phyloP scores from a whole-genome alignment of 2,329 filamentous ascomycete genomes.

The Polychaeton citri region DNA sequence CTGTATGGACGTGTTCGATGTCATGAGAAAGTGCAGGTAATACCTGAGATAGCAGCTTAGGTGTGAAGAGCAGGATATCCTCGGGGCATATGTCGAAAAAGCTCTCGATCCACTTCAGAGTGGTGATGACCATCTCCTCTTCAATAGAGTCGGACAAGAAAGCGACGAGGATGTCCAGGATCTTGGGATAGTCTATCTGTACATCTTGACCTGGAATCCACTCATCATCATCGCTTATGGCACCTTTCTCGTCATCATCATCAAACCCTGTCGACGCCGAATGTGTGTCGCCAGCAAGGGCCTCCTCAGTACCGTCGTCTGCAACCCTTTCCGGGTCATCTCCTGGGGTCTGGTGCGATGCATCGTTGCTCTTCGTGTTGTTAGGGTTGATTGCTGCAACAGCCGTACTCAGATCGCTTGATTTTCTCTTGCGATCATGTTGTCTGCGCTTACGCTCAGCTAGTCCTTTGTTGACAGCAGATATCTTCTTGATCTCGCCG shows the following conservation, averaged over 20 bases:
- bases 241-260: slow-evolving; percentile 33
- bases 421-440: slow-evolving; percentile 53
- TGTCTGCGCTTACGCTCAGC: slow-evolving; percentile 64
- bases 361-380: slow-evolving; percentile 1
- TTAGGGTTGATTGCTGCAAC: slow-evolving; percentile 9
- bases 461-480: slow-evolving; percentile 82
- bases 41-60: slow-evolving; percentile 79
- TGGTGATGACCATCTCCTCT: slow-evolving; percentile 82
- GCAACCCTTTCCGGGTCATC: slow-evolving; percentile 1
- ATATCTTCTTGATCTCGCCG: slow-evolving; percentile 86
- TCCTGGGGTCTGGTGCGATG: background rate
- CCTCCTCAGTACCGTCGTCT: slow-evolving; percentile 25
- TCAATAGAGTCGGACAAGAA: slow-evolving; percentile 77
- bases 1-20: slow-evolving; percentile 76
- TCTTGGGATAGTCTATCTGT: slow-evolving; percentile 81
- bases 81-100: slow-evolving; percentile 97
- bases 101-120: slow-evolving; percentile 85
- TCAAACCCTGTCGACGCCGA: slow-evolving; percentile 42
- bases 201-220: slow-evolving; percentile 98
- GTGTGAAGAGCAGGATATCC: slow-evolving; percentile 89
- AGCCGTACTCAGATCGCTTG: slow-evolving; percentile 28
- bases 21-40: slow-evolving; percentile 88
- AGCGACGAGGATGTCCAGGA: slow-evolving; percentile 79
- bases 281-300: slow-evolving; percentile 21
- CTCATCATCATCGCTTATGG: slow-evolving; percentile 60